Evolutionary conservation across 129 eudicot species (phyloP), one percentile per base, ranked within the genome.

Genomic region (Centella asiatica): DNA sequence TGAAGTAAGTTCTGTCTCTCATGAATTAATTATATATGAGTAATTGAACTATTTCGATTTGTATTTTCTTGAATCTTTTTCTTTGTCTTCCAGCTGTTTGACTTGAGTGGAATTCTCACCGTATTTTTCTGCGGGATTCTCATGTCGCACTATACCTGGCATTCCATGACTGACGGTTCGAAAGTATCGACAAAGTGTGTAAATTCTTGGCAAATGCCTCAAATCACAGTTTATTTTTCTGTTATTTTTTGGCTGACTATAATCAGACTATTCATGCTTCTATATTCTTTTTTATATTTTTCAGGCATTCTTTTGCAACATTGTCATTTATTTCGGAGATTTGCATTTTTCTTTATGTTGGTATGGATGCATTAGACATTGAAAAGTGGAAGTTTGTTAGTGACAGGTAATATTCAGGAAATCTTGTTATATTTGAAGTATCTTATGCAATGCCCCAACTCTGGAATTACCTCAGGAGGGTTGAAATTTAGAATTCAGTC

Each of bases 131-230:
- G 98, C 69, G 98, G 96, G 69, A 82, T 92, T 49, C 86, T 84
- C 40, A 92, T 87, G 98, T 84, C 96, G 28, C 98, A 92, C 55
- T 92, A 92, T 66, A 80, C 98, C 28, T 92, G 95, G 98, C 90
- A 87, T 78, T 87, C 83, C 47, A 78, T 87, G 63, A 82, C 90
- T 2, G 74, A 66, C 17, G 73, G 76, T 48, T 87, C 98, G 59
- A 84, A 79, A 84, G 79, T 82, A 24, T 80, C 98, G 29, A 73
- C 95, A 25, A 87, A 68, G 98, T 84, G 73, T 0, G 85, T 65
- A 58, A 31, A 36, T 22, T 44, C 37, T 62, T 48, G 55, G 34
- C 26, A 27, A 64, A 23, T 37, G 19, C 40, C 23, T 46, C 42
- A 39, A n/a, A n/a, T 48, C 19, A 58, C 29, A 10, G 31, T 69